Conservation (phyloP, 2,329 filamentous ascomycete genomes). For the Trichoderma guizhouense region DNA sequence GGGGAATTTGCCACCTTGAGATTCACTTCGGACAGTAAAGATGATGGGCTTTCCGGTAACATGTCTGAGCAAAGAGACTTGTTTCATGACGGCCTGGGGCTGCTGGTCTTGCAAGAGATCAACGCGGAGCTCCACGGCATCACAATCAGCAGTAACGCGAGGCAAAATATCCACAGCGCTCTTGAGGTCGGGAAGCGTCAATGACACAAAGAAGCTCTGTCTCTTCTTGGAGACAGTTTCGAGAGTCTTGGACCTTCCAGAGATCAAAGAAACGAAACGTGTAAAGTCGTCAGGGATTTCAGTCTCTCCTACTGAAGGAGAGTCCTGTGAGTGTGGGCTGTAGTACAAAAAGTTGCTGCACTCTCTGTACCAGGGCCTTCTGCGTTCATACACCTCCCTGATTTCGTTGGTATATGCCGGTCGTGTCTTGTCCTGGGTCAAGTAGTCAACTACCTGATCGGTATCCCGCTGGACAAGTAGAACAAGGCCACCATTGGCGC, state of each 20-base stretch:
- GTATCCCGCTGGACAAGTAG: conserved; percentile 86
- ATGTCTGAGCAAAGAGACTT: conserved; percentile 75
- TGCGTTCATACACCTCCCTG: conserved; percentile 81
- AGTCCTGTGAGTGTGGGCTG: conserved; percentile 58
- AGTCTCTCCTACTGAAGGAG: conserved; percentile 21
- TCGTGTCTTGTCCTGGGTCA: conserved; percentile 82
- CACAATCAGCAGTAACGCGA: conserved; percentile 74
- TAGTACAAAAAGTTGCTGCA: conserved; percentile 96
- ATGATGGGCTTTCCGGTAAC: conserved; percentile 75
- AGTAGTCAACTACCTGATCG: conserved; percentile 81
- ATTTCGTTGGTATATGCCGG: conserved; percentile 93
- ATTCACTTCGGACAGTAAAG: conserved; percentile 82
- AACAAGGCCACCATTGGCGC: conserved; percentile 75
- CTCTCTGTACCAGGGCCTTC: conserved; percentile 84
- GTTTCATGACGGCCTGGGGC: conserved; percentile 73
- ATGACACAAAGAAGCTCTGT: conserved; percentile 86
- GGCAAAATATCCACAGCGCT: conserved; percentile 63
- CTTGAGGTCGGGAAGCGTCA: conserved; percentile 75
- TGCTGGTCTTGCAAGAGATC: conserved; percentile 78
- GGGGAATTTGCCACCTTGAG: conserved; percentile 85
- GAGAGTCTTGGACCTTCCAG: conserved; percentile 46
- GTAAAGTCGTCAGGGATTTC: conserved; percentile 33
- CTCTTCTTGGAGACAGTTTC: conserved; percentile 47
- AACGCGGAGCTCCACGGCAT: conserved; percentile 91
- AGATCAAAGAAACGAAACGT: conserved; percentile 40